phyloP scores from a whole-genome alignment of 306 rosid species.

The Carpinus viminea region DNA sequence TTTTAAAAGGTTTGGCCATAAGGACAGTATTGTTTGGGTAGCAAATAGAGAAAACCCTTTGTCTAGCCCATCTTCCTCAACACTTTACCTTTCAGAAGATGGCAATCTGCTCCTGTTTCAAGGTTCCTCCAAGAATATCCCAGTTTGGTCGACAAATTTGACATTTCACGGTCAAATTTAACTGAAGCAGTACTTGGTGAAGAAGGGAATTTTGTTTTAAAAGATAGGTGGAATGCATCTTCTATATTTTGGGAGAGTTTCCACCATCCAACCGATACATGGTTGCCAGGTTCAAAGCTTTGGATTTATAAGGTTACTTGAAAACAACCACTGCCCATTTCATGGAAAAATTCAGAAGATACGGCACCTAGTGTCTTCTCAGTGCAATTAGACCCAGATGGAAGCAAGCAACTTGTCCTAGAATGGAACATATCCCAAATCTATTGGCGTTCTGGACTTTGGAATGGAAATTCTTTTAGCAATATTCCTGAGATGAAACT shows the following conservation, averaged over 20 bases:
- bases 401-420: no score
- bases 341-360: constrained; percentile 37
- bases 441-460: no score
- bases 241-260: neutral
- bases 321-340: constrained; percentile 38
- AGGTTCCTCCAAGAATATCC: neutral
- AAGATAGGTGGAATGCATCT: neutral
- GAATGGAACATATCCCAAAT: no score
- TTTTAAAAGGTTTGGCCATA: neutral
- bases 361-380: no score
- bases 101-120: neutral
- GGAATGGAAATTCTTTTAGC: no score
- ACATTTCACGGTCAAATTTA: neutral
- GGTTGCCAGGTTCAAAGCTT: constrained; percentile 46
- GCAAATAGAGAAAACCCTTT: neutral
- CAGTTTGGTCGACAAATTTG: neutral
- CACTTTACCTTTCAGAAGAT: neutral
- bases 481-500: no score
- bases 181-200: neutral
- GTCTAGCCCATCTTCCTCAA: neutral
- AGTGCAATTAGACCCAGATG: no score
- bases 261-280: neutral
- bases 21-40: neutral
- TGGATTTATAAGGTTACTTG: constrained; percentile 31
- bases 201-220: neutral